A percentile compares a stretch with the other conserved stretches of the same genome.
Conservation (phyloP, 1,139 yeast species). For the Geotrichum klebahnii region DNA sequence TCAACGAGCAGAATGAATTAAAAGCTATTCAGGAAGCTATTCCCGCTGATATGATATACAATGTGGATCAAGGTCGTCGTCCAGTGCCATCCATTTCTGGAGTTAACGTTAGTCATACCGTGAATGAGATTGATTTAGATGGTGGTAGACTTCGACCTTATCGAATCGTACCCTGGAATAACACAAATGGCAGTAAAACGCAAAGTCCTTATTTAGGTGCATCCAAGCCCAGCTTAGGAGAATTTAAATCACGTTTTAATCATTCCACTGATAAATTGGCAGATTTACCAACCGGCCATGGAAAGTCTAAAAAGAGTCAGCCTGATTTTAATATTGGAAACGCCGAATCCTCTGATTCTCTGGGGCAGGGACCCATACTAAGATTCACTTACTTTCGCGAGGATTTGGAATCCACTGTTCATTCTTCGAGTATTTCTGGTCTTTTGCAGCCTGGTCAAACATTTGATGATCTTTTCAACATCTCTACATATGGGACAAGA, state of each 20-base stretch:
- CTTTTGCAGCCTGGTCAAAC: conserved; percentile 49
- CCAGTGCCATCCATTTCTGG: conserved; percentile 32
- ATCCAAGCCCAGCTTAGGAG: neutral
- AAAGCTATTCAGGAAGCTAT: conserved; percentile 44
- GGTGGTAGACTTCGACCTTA: conserved; percentile 18
- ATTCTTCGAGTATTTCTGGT: conserved; percentile 85
- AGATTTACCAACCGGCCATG: neutral
- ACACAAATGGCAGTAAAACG: neutral
- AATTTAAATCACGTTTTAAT: neutral
- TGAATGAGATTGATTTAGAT: conserved; percentile 26
- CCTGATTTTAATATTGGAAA: conserved; percentile 10
- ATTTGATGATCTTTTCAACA: conserved; percentile 37
- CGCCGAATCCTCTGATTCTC: neutral
- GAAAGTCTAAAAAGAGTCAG: neutral
- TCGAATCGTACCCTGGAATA: conserved; percentile 16
- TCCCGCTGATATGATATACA: conserved; percentile 30
- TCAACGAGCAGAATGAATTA: conserved; percentile 55
- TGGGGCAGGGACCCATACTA: conserved; percentile 3
- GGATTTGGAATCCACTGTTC: conserved; percentile 84
- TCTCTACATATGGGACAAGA: neutral
- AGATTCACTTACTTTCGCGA: conserved; percentile 90
- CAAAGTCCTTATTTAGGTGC: neutral
- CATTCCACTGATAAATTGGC: neutral
- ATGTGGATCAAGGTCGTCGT: conserved; percentile 16
- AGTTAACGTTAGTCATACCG: conserved; percentile 24